Conservation (phyloP, 108 stramenopile genomes). For the Bacterosira constricta region DNA sequence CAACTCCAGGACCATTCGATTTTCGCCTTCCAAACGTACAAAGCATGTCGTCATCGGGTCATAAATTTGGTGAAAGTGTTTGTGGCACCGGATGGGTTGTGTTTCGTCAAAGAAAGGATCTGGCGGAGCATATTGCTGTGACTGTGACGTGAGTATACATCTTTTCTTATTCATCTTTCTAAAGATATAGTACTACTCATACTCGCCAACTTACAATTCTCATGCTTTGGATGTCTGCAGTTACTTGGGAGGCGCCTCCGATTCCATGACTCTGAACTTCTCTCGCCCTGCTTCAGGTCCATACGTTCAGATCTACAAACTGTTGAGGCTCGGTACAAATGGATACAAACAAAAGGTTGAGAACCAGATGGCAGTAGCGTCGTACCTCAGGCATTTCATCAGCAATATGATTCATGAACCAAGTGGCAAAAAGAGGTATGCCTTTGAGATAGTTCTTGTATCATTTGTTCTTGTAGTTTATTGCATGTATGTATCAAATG, state of each 20-base stretch:
- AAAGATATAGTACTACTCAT: no score
- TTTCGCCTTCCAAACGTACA: conserved; percentile 59
- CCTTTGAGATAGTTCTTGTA: background rate
- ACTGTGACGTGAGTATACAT: conserved; percentile 19
- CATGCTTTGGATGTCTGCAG: background rate
- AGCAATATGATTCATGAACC: conserved; percentile 26
- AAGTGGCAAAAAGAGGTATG: conserved; percentile 26
- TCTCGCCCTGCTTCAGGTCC: conserved; percentile 47
- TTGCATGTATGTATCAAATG: background rate
- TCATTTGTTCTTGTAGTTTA: background rate
- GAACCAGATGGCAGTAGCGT: conserved; percentile 33
- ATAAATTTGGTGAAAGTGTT: conserved; percentile 63
- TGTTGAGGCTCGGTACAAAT: conserved; percentile 36
- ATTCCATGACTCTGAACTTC: conserved; percentile 60
- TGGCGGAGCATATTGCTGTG: conserved; percentile 55
- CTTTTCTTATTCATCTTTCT: background rate
- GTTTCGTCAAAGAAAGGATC: conserved; percentile 52
- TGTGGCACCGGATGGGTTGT: conserved; percentile 67
- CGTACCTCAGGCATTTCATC: conserved; percentile 29
- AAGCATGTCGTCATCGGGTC: conserved; percentile 55
- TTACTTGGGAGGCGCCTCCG: conserved; percentile 57
- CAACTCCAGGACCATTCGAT: conserved; percentile 46
- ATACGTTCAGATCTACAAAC: conserved; percentile 48
- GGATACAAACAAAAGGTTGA: no score
- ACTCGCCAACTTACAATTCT: background rate